Conservation (phyloP, 768 basidiomycete genomes). For the Auriscalpium microsporum region DNA sequence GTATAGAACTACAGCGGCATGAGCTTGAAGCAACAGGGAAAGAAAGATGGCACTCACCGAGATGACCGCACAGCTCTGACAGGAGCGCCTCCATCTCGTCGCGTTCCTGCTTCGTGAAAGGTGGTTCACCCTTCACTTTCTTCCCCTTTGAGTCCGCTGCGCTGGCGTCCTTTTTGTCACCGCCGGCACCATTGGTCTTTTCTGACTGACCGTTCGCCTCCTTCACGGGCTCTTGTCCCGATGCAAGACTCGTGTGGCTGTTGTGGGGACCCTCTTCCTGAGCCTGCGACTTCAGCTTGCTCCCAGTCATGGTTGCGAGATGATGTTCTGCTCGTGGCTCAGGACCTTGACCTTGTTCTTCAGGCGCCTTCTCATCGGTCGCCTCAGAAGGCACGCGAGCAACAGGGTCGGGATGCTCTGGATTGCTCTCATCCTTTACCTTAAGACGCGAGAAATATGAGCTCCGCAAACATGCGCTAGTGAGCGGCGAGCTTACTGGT, state of each 20-base stretch:
- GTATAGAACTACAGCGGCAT: slow-evolving; percentile 55
- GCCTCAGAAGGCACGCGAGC: slow-evolving; percentile 53
- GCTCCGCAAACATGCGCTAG: too few relatives aligned
- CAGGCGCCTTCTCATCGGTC: slow-evolving; percentile 29
- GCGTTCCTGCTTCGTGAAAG: slow-evolving; percentile 75
- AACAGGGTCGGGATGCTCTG: slow-evolving; percentile 40
- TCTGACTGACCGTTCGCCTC: not conserved
- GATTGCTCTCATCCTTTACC: slow-evolving; percentile 32
- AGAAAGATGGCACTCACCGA: slow-evolving; percentile 48
- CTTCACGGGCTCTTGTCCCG: not conserved
- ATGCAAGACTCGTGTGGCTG: not conserved
- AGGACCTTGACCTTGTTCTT: slow-evolving; percentile 18
- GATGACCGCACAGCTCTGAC: slow-evolving; percentile 69
- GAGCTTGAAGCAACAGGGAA: not conserved
- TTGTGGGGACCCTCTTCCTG: not conserved
- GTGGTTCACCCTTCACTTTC: slow-evolving; percentile 40
- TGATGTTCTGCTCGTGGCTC: slow-evolving; percentile 13
- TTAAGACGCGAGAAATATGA: slow-evolving; percentile 14
- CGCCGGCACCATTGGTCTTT: not conserved
- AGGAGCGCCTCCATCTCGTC: slow-evolving; percentile 87
- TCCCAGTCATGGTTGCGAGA: not conserved
- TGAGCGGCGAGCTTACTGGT: slow-evolving; percentile 35
- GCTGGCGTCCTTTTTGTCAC: not conserved
- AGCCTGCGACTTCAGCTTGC: not conserved
- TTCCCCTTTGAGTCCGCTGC: slow-evolving; percentile 29